phyloP scores from a whole-genome alignment of 345 rosid species.

The Cochlearia excelsa region DNA sequence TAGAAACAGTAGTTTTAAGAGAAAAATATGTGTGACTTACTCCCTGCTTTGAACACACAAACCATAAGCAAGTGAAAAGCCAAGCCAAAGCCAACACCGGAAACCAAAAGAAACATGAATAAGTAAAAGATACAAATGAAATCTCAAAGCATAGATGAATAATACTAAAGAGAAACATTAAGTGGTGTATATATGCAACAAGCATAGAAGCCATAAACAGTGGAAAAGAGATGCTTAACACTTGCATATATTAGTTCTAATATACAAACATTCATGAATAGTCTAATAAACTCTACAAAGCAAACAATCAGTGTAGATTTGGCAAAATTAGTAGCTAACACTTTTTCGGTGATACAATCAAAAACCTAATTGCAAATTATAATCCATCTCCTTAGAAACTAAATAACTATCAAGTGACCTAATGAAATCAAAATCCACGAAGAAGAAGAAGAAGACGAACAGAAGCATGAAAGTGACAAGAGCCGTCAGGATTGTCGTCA shows the following conservation, averaged over 20 bases:
- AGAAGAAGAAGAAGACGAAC: slow-evolving; percentile 35
- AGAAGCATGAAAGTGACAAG: slow-evolving; percentile 75
- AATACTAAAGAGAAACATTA: background rate
- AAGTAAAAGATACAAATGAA: background rate
- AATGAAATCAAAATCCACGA: too few relatives aligned
- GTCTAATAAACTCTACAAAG: too few relatives aligned
- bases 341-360: too few relatives aligned
- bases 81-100: slow-evolving; percentile 18
- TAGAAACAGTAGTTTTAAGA: slow-evolving; percentile 10
- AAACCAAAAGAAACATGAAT: background rate
- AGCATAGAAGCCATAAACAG: slow-evolving; percentile 1
- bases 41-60: slow-evolving; percentile 47
- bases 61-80: slow-evolving; percentile 5
- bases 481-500: slow-evolving; percentile 76
- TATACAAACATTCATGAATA: too few relatives aligned
- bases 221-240: background rate
- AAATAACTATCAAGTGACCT: background rate
- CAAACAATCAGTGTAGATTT: too few relatives aligned
- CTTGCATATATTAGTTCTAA: background rate
- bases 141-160: background rate
- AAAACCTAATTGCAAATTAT: background rate
- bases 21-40: slow-evolving; percentile 43
- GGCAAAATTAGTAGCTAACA: too few relatives aligned
- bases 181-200: background rate
- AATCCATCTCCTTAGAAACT: background rate